phyloP scores from a whole-genome alignment of 2,329 filamentous ascomycete genomes.

The Helotiales sp. region DNA sequence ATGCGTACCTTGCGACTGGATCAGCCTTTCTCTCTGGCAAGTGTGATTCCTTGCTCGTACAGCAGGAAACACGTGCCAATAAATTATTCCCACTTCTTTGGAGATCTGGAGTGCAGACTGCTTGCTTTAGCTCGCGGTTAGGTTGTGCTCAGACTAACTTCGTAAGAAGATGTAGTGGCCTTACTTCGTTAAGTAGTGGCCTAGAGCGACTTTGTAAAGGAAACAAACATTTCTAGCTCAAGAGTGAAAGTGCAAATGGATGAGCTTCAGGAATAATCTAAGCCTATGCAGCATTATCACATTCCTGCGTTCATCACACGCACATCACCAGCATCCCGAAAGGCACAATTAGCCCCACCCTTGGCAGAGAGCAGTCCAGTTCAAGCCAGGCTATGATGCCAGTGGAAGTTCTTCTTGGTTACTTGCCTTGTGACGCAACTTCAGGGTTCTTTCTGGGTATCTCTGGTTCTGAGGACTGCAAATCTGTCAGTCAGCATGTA shows the following conservation, averaged over 20 bases:
- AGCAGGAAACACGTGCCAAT: background rate
- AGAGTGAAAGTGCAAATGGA: background rate
- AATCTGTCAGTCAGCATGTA: slow-evolving; percentile 1
- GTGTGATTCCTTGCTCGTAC: background rate
- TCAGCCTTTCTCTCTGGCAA: background rate
- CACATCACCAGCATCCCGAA: background rate
- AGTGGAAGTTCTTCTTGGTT: background rate
- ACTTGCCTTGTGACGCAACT: background rate
- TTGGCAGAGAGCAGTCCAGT: background rate
- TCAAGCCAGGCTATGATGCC: background rate
- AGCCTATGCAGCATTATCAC: slow-evolving; percentile 9
- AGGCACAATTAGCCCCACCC: slow-evolving; percentile 3
- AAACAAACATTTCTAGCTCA: background rate
- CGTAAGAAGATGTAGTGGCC: background rate
- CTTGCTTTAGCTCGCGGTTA: background rate
- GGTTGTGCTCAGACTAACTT: background rate
- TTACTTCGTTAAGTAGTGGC: too few species aligned
- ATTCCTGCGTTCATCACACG: background rate
- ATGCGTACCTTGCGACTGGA: background rate
- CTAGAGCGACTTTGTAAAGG: too few species aligned
- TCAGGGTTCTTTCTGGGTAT: background rate
- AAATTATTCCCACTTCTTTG: background rate
- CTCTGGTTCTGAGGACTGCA: background rate
- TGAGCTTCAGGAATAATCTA: background rate
- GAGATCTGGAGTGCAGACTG: slow-evolving; percentile 1